Base-by-base conservation (phyloP, 345 rosid genomes). In the Salix arbutifolia region DNA sequence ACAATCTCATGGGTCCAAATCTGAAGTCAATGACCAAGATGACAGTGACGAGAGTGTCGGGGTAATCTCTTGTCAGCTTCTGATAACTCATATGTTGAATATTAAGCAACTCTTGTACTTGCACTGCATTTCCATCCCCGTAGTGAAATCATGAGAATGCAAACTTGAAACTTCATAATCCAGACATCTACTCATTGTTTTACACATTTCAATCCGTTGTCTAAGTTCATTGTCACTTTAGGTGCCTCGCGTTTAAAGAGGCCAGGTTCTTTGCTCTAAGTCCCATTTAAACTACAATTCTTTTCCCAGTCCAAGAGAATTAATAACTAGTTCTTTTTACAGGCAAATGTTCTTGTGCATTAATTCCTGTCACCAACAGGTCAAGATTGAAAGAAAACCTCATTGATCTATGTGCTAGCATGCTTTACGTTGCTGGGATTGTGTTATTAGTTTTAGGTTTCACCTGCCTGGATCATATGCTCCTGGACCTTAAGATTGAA, bases 21-120 rank as follows among this genome's bases (percentile, higher is more conserved):
- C 86, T 16, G 79, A 79, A 74, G 79, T 71, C 25, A 74, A 74
- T 65, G 80, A 26, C 28, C 64, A 23, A 10, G 6, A 68, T 61
- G 83, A 81, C 2, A 73, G 80, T 1, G 80, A 73, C 16, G 84
- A 77, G 28, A 67, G 40, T n/a, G 73, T 18, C 5, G 82, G 76
- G 86, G 86, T 78, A 70, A 61, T 66, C 76, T 38, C 33, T 6
- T 72, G 25, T 40, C 67, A 58, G 48, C 33, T 35, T 35, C 62
- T 25, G 18, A 33, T 21, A 25, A 1, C 35, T 23, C 42, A 2
- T 33, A 12, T 21, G 5, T 58, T 8, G 25, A 60, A 37, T 25
- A 19, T n/a, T 21, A 21, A 35, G 21, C 17, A 65, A 46, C 18
- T 58, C 50, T 9, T 19, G 25, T 19, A 56, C 62, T 21, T 56